Evolutionary conservation across 306 rosid species (phyloP).

Genomic region (Pterocarpus macrocarpus): DNA sequence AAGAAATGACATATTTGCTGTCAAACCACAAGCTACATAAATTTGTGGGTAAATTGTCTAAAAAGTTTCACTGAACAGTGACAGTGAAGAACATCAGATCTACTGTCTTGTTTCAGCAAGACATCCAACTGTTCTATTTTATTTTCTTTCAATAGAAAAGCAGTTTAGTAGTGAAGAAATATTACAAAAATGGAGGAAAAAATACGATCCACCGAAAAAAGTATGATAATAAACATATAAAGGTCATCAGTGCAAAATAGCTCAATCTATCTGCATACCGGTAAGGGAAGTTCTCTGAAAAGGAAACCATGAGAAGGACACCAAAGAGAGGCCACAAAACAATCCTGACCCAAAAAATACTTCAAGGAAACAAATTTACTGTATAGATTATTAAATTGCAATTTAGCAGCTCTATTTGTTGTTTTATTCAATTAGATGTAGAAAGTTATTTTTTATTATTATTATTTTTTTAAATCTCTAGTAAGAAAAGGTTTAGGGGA

Average conservation of each 20-base stretch:
- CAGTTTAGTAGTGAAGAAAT: neutral
- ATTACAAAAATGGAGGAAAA: conserved; percentile 23
- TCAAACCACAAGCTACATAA: neutral
- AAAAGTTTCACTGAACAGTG: conserved; percentile 17
- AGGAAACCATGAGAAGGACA: too few relatives aligned
- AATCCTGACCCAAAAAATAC: too few relatives aligned
- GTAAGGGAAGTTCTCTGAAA: too few relatives aligned
- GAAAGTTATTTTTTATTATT: too few relatives aligned
- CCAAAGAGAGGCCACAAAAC: too few relatives aligned
- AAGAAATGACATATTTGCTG: neutral
- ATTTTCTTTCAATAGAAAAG: neutral
- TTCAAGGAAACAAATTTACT: too few relatives aligned
- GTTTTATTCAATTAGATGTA: too few relatives aligned
- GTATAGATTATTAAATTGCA: too few relatives aligned
- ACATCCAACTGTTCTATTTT: neutral
- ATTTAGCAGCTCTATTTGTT: too few relatives aligned
- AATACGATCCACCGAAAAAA: neutral
- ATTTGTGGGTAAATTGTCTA: neutral
- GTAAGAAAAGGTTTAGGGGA: too few relatives aligned
- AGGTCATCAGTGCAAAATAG: conserved; percentile 14
- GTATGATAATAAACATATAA: neutral
- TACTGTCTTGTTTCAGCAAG: conserved; percentile 23
- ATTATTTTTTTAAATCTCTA: too few relatives aligned
- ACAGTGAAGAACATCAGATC: conserved; percentile 13
- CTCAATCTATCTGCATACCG: neutral